Evolutionary conservation across 257 asterid genomes (phyloP).

Genomic region (Jaltomata sinuosa): DNA sequence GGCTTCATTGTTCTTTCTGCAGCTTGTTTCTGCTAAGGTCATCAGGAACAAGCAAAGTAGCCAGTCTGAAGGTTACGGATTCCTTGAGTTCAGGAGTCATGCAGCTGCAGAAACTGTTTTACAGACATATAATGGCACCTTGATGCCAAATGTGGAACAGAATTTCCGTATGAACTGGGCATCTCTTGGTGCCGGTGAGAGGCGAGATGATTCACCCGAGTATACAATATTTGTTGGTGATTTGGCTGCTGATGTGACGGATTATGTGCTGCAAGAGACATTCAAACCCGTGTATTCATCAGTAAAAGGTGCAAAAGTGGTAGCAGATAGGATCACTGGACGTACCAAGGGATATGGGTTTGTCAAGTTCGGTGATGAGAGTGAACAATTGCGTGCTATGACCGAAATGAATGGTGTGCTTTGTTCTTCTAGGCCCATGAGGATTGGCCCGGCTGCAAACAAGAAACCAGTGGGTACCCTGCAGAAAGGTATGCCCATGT

Average conservation of each 20-base stretch:
- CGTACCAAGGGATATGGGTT: slow-evolving; percentile 91
- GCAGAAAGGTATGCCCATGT: slow-evolving; percentile 41
- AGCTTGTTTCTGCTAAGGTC: slow-evolving; percentile 62
- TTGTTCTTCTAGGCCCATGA: slow-evolving; percentile 83
- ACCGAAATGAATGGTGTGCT: slow-evolving; percentile 74
- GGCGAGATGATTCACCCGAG: slow-evolving; percentile 74
- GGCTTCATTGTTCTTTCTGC: slow-evolving; percentile 1
- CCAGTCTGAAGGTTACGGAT: slow-evolving; percentile 86
- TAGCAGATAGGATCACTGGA: slow-evolving; percentile 67
- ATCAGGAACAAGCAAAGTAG: slow-evolving; percentile 65
- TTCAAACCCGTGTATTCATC: slow-evolving; percentile 54
- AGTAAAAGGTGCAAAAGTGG: slow-evolving; percentile 82
- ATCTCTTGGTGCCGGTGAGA: slow-evolving; percentile 68
- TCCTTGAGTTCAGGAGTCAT: slow-evolving; percentile 62
- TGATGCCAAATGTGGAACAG: slow-evolving; percentile 65
- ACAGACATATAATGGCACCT: slow-evolving; percentile 54
- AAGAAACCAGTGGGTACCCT: slow-evolving; percentile 46
- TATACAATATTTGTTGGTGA: slow-evolving; percentile 80
- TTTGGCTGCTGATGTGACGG: slow-evolving; percentile 83
- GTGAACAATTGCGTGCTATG: slow-evolving; percentile 79
- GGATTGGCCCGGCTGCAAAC: slow-evolving; percentile 85
- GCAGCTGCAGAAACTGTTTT: slow-evolving; percentile 57
- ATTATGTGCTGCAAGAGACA: slow-evolving; percentile 57
- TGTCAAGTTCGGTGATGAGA: slow-evolving; percentile 73
- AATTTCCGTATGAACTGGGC: slow-evolving; percentile 79